phyloP scores from a whole-genome alignment of 1,139 yeast genomes.

The Wickerhamomyces sp. region DNA sequence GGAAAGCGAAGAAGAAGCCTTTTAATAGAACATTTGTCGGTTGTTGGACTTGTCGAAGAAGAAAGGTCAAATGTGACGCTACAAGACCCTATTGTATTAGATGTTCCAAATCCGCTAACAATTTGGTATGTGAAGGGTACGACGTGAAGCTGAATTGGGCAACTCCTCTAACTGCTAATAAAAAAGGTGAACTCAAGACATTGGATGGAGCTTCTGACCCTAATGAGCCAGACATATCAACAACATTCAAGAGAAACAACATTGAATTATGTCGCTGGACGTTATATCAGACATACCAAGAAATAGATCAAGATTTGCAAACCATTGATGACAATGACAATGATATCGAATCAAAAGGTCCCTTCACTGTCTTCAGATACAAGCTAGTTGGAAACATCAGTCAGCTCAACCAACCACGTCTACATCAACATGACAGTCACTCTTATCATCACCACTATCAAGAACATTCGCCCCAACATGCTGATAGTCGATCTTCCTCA shows the following conservation, averaged over 20 bases:
- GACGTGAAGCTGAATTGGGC: slow-evolving; percentile 48
- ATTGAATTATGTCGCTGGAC: slow-evolving; percentile 69
- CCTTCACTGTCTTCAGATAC: slow-evolving; percentile 7
- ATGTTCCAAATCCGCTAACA: slow-evolving; percentile 32
- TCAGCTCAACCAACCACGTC: neutral
- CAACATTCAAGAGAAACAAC: slow-evolving; percentile 45
- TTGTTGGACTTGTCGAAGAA: slow-evolving; percentile 45
- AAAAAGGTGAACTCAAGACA: slow-evolving; percentile 8
- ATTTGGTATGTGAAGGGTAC: slow-evolving; percentile 43
- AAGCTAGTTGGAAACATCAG: neutral
- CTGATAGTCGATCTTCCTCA: no score
- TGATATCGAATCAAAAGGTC: slow-evolving; percentile 4
- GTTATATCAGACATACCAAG: slow-evolving; percentile 63
- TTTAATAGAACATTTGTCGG: slow-evolving; percentile 43
- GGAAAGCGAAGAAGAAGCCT: slow-evolving; percentile 8
- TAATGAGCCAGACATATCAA: neutral
- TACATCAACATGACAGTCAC: neutral
- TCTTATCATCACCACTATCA: no score
- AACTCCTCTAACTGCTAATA: slow-evolving; percentile 26
- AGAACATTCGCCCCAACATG: no score
- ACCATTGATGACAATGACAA: slow-evolving; percentile 41
- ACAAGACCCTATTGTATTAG: slow-evolving; percentile 39
- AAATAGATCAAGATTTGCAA: slow-evolving; percentile 57
- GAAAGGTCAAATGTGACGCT: slow-evolving; percentile 47
- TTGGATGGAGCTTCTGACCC: slow-evolving; percentile 5